Percentiles rank a stretch among this genome's conserved stretches.
Conservation (phyloP, 352 stramenopile genomes). For the Phytophthora europaea region DNA sequence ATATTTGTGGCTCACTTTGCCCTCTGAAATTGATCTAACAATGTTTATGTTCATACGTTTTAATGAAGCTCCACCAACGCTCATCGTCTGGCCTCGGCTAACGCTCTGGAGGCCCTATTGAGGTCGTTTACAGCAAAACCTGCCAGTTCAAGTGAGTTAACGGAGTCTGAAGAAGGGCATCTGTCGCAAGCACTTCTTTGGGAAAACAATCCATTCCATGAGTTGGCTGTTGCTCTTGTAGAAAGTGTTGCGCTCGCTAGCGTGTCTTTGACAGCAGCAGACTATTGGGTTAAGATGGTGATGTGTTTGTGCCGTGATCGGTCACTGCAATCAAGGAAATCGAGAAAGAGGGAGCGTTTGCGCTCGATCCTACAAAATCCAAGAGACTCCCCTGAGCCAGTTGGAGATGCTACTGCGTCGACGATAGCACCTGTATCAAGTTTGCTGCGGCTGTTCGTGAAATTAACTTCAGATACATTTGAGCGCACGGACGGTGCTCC, state of each 20-base stretch:
- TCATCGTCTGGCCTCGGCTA: conserved; percentile 25
- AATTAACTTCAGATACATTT: conserved; percentile 36
- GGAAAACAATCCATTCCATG: conserved; percentile 37
- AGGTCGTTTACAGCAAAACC: conserved; percentile 36
- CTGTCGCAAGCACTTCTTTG: conserved; percentile 39
- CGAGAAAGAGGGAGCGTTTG: background rate
- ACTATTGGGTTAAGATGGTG: conserved; percentile 41
- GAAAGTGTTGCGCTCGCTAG: conserved; percentile 33
- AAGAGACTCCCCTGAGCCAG: background rate
- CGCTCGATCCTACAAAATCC: background rate
- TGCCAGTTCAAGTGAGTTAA: background rate
- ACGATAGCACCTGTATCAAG: conserved; percentile 8
- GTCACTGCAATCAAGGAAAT: conserved; percentile 11
- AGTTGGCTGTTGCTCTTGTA: conserved; percentile 25
- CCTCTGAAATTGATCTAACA: conserved; percentile 7
- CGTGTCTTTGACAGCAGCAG: conserved; percentile 29
- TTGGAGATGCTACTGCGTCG: background rate
- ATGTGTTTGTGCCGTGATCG: conserved; percentile 26
- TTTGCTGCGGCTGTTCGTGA: conserved; percentile 33
- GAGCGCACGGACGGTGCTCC: conserved; percentile 25
- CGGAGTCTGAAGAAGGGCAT: background rate
- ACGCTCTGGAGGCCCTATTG: conserved; percentile 37
- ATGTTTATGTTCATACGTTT: conserved; percentile 8
- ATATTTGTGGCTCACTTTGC: conserved; percentile 1
- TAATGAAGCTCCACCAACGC: conserved; percentile 38